Evolutionary conservation across 2,329 filamentous ascomycete species (phyloP), one percentile per base, ranked within the genome.

Genomic region (Didymella exigua): DNA sequence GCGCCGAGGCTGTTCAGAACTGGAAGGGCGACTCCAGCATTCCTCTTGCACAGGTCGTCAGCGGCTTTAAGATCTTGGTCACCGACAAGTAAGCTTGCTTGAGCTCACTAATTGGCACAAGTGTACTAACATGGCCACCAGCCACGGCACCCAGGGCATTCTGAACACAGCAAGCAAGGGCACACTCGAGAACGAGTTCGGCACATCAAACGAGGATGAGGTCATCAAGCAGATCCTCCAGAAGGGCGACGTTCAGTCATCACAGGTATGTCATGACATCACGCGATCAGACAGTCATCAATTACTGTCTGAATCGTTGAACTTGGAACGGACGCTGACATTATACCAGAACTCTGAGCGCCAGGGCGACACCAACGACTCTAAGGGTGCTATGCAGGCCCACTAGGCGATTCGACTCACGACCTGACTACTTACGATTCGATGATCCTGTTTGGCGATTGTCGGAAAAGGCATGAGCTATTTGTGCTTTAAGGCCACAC

Each of bases 11-110:
- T 43, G 86, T 91, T 69, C 81, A 90, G 77, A 87, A 93, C 76
- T 98, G 93, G 93, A 86, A 87, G 81, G 79, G 74, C 4, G 93
- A 98, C 81, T 87, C 85, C 72, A 87, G 84, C 26, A 80, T 95
- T 26, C 89, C 95, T 31, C 79, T 98, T 42, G 84, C 90, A 1
- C 87, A 97, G 69, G 93, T 99, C 52, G 84, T 98, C 51, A 91
- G 88, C 54, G 84, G 89, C 7, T 98, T 91, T 83, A 90, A 96
- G 83, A 82, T 99, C 71, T 96, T 96, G 71, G 81, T 89, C 37
- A 96, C 92, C 30, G 90, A 96, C 81, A 89, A 88, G 93, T 97
- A 83, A 79, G 89, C 81, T 29, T 29, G 24, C 37, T 33, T 11
- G 18, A 31, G 4, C 27, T 31, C 24, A 7, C 21, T 7, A n/a